A percentile compares a stretch with the other conserved stretches of the same genome.
Evolutionary conservation across 148 eudicot genomes (phyloP).

Genomic region (Rhododendron molle): DNA sequence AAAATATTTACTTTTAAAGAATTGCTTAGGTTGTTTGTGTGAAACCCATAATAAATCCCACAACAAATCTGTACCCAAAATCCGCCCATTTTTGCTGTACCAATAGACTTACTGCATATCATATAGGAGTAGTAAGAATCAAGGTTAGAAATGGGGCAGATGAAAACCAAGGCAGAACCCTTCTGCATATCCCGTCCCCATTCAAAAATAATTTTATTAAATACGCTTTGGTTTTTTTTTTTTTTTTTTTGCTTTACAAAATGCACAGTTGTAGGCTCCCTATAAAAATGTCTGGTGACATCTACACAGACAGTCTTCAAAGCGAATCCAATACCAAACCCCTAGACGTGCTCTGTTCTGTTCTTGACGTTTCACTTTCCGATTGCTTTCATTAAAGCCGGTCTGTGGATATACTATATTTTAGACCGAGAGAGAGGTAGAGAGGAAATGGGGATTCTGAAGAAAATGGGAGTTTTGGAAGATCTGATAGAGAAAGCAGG

Average conservation of each 20-base stretch:
- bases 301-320: background rate
- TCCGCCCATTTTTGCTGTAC: too few relatives aligned
- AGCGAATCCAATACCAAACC: background rate
- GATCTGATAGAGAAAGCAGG: conserved; percentile 62
- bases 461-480: conserved; percentile 32
- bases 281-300: background rate
- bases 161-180: conserved; percentile 12
- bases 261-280: too few relatives aligned
- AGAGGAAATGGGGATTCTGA: conserved; percentile 20
- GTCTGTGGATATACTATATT: background rate
- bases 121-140: background rate
- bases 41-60: too few relatives aligned
- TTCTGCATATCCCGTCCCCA: background rate
- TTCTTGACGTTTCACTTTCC: background rate
- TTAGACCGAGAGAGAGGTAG: background rate
- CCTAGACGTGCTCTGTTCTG: conserved; percentile 1
- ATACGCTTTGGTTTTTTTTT: too few relatives aligned
- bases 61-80: too few relatives aligned
- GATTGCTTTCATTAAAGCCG: background rate
- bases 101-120: too few relatives aligned
- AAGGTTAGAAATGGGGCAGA: background rate
- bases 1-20: too few relatives aligned
- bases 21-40: too few relatives aligned
- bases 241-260: too few relatives aligned
- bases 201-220: background rate